Evolutionary conservation across 1,284 basidiomycete genomes (phyloP).

Genomic region (Sanghuangporus weigelae): DNA sequence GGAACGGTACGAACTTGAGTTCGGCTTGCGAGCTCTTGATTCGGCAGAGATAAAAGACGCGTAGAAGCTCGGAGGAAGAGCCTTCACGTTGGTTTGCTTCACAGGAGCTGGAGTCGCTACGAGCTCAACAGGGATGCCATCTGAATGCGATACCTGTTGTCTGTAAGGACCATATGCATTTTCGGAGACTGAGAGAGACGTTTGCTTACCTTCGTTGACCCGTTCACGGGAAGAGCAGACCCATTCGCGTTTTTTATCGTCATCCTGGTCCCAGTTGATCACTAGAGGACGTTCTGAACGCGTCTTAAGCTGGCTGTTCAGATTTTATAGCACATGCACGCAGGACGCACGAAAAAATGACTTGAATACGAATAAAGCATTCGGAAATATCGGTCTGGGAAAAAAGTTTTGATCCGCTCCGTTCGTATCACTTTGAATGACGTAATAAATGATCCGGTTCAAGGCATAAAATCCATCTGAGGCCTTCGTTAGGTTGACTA

Average conservation of each 20-base stretch:
- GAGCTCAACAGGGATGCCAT: conserved; percentile 9
- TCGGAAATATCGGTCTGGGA: background rate
- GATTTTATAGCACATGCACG: background rate
- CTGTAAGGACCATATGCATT: background rate
- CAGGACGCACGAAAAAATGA: background rate
- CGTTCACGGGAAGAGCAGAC: background rate
- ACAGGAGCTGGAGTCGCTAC: background rate
- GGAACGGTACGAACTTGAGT: conserved; percentile 44
- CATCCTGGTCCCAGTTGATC: background rate
- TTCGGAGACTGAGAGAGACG: background rate
- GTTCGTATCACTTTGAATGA: background rate
- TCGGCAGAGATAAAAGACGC: conserved; percentile 47
- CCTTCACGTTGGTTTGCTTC: conserved; percentile 24
- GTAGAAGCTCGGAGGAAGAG: conserved; percentile 49
- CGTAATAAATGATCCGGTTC: too few relatives aligned
- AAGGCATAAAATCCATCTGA: too few relatives aligned
- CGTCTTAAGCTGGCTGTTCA: background rate
- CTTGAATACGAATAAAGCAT: background rate
- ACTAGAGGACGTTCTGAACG: background rate
- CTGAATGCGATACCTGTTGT: conserved; percentile 13
- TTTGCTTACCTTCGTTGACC: background rate
- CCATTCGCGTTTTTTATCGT: background rate
- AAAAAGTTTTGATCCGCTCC: background rate
- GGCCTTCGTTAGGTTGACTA: too few relatives aligned
- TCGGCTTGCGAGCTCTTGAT: conserved; percentile 55